phyloP scores from a whole-genome alignment of 163 green algal species.

The Scenedesmus sp. region DNA sequence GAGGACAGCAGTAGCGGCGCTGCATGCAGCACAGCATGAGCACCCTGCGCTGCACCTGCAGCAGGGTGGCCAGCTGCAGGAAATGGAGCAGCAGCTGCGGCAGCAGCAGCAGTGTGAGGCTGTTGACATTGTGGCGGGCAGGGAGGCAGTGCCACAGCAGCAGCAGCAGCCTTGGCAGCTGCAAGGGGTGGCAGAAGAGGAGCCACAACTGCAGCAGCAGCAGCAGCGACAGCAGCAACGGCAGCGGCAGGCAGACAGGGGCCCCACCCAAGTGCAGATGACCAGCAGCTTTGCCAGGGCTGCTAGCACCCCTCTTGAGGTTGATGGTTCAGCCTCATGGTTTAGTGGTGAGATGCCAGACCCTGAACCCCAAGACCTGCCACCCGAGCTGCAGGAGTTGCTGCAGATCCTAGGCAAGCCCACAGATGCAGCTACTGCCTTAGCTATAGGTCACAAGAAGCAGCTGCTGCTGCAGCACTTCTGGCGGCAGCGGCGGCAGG shows the following conservation, averaged over 20 bases:
- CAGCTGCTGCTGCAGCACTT: slow-evolving; percentile 48
- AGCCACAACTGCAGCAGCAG: neutral
- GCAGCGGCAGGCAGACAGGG: slow-evolving; percentile 9
- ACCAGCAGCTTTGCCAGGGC: neutral
- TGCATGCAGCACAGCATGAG: slow-evolving; percentile 46
- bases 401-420: slow-evolving; percentile 31
- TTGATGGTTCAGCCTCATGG: slow-evolving; percentile 8
- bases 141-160: neutral
- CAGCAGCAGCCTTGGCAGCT: neutral
- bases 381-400: slow-evolving; percentile 40
- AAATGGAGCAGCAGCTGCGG: slow-evolving; percentile 18
- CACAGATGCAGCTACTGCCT: slow-evolving; percentile 25
- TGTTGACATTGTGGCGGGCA: neutral
- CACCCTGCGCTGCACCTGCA: slow-evolving; percentile 41
- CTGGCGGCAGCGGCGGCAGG: slow-evolving; percentile 22
- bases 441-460: slow-evolving; percentile 48
- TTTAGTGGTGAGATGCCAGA: neutral
- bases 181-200: neutral
- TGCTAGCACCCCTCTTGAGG: slow-evolving; percentile 22
- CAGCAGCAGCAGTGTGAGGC: neutral
- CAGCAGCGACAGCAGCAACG: slow-evolving; percentile 10
- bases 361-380: slow-evolving; percentile 13
- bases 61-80: neutral
- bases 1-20: slow-evolving; percentile 39
- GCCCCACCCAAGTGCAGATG: neutral